Base-by-base conservation (phyloP, 148 eudicot species). In the Rhododendron williamsianum region DNA sequence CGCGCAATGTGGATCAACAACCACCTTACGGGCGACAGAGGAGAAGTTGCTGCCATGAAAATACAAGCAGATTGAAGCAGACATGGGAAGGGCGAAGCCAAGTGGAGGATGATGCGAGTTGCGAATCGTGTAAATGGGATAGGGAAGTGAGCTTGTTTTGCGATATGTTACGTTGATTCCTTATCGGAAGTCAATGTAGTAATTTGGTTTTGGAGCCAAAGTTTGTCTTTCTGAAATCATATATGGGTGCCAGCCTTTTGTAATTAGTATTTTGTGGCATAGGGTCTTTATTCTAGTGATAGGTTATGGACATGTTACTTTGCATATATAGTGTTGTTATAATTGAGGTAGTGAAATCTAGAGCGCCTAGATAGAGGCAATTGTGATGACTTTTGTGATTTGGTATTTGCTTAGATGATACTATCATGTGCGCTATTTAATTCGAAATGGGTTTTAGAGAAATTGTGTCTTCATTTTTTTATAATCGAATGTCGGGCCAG, bases 1-100 rank as follows among this genome's bases (percentile, higher is more conserved):
- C 76, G 36, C 18, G 6, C 41, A 48, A 69, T 85, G 79, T 85
- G 87, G 87, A 23, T 80, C 25, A 80, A 52, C 18, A 81, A 81
- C 36, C 2, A 9, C 30, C 27, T 49, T 4, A 12, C 41, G 5
- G 18, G 21, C 74, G 10, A 21, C 51, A 82, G 23, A 38, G 6
- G 23, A 27, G 13, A 6, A 4, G 27, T 67, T 80, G 65, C 27
- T 41, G 45, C 69, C 41, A 67, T 33, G 54, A 16, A 21, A 49
- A 38, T 6, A 43, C 16, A 9, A 41, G 54, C 13, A 45, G 11
- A 10, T 27, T 12, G 9, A 35, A 27, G 72, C 9, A 7, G 71
- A 51, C 63, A 80, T 56, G 74, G 77, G 83, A 85, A 1, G 52
- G 56, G 3, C 80, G 5, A 30, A 0, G 19, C 6, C 6, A 71